These are phyloP conservation scores for Nymphaea thermarum DNA, from an alignment of 164 flowering plant species.

Conservation along the genomic window DNA sequence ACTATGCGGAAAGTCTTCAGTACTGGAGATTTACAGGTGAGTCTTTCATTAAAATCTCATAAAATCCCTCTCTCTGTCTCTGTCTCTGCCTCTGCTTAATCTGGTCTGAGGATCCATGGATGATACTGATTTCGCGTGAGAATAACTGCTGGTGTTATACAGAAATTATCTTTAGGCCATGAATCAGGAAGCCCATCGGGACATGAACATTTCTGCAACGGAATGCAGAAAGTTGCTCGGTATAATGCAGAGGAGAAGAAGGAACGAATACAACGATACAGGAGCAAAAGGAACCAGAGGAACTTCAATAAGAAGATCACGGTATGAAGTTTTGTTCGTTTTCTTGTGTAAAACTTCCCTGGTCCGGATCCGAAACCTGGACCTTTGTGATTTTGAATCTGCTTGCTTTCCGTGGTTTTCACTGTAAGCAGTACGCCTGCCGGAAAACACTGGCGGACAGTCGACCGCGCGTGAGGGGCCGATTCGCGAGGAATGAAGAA, in stretches of 20 bases:
- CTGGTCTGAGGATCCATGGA: too few relatives aligned
- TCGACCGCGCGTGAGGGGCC: constrained; percentile 63
- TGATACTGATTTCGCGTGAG: neutral
- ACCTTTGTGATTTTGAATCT: constrained; percentile 2
- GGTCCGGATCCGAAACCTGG: too few relatives aligned
- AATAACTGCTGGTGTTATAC: neutral
- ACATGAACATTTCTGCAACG: neutral
- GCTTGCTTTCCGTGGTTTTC: neutral
- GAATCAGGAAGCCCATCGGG: neutral
- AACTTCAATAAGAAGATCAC: constrained; percentile 87
- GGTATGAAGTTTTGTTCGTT: constrained; percentile 18
- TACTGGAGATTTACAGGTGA: constrained; percentile 1
- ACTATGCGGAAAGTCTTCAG: constrained; percentile 1
- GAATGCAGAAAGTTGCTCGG: constrained; percentile 20
- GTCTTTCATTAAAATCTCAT: neutral
- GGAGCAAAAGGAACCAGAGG: constrained; percentile 79
- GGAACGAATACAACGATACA: constrained; percentile 54
- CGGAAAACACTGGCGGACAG: constrained; percentile 80
- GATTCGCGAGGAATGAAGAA: constrained; percentile 74
- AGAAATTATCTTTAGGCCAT: neutral
- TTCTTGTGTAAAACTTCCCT: too few relatives aligned
- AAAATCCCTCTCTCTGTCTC: neutral
- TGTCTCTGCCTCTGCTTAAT: neutral
- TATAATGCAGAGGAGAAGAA: constrained; percentile 73
- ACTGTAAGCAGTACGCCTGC: constrained; percentile 55